Evolutionary conservation across 1,139 yeast species (phyloP).

Genomic region (Entelexis sorbosivorans): DNA sequence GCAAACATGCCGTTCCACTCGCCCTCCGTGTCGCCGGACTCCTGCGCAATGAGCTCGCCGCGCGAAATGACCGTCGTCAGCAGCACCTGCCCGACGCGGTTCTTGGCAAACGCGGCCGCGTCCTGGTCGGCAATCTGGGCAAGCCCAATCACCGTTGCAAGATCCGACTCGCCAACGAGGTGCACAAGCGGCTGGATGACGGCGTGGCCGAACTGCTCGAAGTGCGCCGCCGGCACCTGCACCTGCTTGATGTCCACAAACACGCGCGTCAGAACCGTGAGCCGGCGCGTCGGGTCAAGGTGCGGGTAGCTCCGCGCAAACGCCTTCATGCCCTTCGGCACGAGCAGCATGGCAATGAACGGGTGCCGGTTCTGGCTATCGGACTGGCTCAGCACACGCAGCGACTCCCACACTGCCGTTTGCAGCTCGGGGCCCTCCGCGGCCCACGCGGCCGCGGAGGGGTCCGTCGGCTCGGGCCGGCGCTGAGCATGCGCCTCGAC

Average conservation of each 20-base stretch:
- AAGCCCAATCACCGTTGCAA: slow-evolving; percentile 73
- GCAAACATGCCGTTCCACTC: slow-evolving; percentile 82
- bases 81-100: slow-evolving; percentile 77
- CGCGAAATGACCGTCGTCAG: slow-evolving; percentile 82
- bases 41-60: slow-evolving; percentile 78
- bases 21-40: slow-evolving; percentile 39
- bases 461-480: slow-evolving; percentile 32
- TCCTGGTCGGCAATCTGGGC: slow-evolving; percentile 50
- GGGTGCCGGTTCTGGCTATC: slow-evolving; percentile 48
- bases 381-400: slow-evolving; percentile 51
- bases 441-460: slow-evolving; percentile 27
- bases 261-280: slow-evolving; percentile 66
- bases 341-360: slow-evolving; percentile 71
- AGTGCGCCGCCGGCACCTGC: slow-evolving; percentile 70
- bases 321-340: slow-evolving; percentile 79
- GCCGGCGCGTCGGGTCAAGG: slow-evolving; percentile 62
- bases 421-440: slow-evolving; percentile 28
- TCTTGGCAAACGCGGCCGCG: slow-evolving; percentile 58
- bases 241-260: slow-evolving; percentile 75
- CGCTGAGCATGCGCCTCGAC: slow-evolving; percentile 76
- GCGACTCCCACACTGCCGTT: slow-evolving; percentile 57
- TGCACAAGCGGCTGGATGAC: slow-evolving; percentile 79
- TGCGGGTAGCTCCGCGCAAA: slow-evolving; percentile 84
- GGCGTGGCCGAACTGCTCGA: slow-evolving; percentile 64
- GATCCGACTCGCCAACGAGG: slow-evolving; percentile 67